phyloP scores from a whole-genome alignment of 2,329 filamentous ascomycete genomes.

The Colletotrichum sp. region DNA sequence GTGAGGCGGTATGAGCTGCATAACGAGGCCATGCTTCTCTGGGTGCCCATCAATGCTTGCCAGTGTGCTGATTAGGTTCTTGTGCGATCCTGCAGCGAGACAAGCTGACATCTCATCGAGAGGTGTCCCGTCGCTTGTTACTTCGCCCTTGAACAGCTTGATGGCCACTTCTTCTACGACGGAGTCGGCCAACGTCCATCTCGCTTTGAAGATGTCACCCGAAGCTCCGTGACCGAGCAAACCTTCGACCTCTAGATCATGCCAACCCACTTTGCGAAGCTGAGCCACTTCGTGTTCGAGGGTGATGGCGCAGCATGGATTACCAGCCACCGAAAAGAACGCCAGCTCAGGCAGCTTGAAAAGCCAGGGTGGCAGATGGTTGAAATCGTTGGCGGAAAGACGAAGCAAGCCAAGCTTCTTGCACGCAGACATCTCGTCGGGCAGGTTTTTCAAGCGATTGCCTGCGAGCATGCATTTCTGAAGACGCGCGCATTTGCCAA shows the following conservation, averaged over 20 bases:
- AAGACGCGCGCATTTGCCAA: conserved; percentile 45
- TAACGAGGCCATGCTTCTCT: conserved; percentile 45
- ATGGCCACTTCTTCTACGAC: conserved; percentile 45
- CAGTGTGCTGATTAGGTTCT: conserved; percentile 49
- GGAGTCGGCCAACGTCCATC: conserved; percentile 34
- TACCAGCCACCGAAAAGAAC: conserved; percentile 52
- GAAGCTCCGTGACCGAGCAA: conserved; percentile 50
- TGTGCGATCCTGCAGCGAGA: conserved; percentile 49
- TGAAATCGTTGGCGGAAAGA: conserved; percentile 46
- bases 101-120: conserved; percentile 54
- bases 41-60: conserved; percentile 47
- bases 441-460: conserved; percentile 44
- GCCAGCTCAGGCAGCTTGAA: conserved; percentile 48
- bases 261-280: conserved; percentile 45
- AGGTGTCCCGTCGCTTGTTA: conserved; percentile 52
- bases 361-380: conserved; percentile 45
- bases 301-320: conserved; percentile 41
- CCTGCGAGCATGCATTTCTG: conserved; percentile 57
- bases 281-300: conserved; percentile 17
- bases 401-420: conserved; percentile 47
- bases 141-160: conserved; percentile 52
- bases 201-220: conserved; percentile 48
- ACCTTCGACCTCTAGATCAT: conserved; percentile 41
- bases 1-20: conserved; percentile 49
- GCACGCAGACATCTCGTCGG: conserved; percentile 47